Conservation (phyloP, 1,284 basidiomycete genomes). For the Flammula alnicola region DNA sequence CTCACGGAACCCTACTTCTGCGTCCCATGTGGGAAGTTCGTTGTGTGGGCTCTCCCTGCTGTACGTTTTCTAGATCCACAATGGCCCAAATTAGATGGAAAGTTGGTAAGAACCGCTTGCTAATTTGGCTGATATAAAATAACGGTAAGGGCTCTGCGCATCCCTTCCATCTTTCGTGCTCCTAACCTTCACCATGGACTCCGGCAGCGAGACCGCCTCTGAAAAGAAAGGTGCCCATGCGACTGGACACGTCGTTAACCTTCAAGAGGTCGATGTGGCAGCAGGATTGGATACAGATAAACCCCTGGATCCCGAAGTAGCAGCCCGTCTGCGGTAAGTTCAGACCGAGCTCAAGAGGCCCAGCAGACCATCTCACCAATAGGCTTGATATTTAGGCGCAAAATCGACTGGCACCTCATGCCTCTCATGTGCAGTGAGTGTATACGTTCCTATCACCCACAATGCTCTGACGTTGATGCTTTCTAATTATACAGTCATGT, state of each 20-base stretch:
- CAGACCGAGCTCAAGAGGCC: too few species aligned
- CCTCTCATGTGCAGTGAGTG: conserved; percentile 79
- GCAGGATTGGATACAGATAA: conserved; percentile 44
- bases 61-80: too few species aligned
- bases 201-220: conserved; percentile 35
- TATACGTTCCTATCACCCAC: too few species aligned
- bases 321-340: conserved; percentile 44
- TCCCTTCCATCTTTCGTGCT: neutral
- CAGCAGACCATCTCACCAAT: too few species aligned
- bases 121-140: too few species aligned
- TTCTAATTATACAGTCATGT: conserved; percentile 49
- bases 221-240: conserved; percentile 34
- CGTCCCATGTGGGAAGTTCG: too few species aligned
- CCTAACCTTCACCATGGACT: conserved; percentile 42
- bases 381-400: conserved; percentile 61
- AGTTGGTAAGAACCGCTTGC: too few species aligned
- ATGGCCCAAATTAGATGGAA: too few species aligned
- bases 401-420: conserved; percentile 75
- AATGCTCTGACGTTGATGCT: conserved; percentile 12
- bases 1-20: too few species aligned
- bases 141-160: neutral
- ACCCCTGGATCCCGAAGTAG: conserved; percentile 45
- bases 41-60: too few species aligned
- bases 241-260: conserved; percentile 29
- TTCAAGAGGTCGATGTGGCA: conserved; percentile 49